Evolutionary conservation across 176 grass and related monocot genomes (phyloP), one percentile per base, ranked within the genome.

Genomic region (Carex kokanica): DNA sequence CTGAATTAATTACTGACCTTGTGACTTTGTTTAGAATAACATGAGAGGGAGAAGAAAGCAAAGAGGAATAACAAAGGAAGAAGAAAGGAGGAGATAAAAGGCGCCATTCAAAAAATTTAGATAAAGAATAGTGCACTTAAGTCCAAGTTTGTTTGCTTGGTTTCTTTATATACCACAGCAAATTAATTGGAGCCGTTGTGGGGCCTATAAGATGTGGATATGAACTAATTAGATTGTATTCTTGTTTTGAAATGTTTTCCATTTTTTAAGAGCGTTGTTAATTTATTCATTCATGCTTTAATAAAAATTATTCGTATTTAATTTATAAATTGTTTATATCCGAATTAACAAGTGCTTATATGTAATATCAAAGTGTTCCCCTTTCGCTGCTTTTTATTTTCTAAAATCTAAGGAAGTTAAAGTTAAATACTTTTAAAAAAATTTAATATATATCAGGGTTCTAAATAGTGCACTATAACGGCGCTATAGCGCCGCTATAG

Each of bases 1-100:
- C 59, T 72, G 40, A 90, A 6, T 2, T 47, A 90, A 6, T 2
- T 47, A 57, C 68, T 80, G 52, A 90, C 68, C 84, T 80, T 27
- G 21, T 91, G 87, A 24, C 24, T 67, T 83, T 90, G 60, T 63
- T 91, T 75, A 60, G 68, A 80, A 79, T 31, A 90, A 75, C 78
- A 83, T 25, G 69, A 86, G 65, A 20, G 12, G 17, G 36, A 49
- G 87, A 84, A 84, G 36, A 84, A 86, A 69, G 74, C 78, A 60
- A 63, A 84, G 74, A 88, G 41, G 23, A n/a, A 38, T 38, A 38
- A 21, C 5, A 88, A 10, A 58, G 57, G 67, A 61, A 90, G 27
- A 78, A 55, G 86, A 83, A 90, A 43, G 16, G 55, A 78, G 53
- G 83, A 60, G 61, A 83, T 12, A 6, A 80, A 56, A 15, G 25